Conservation (phyloP, 768 basidiomycete species). For the Hypholoma sublateritium region DNA sequence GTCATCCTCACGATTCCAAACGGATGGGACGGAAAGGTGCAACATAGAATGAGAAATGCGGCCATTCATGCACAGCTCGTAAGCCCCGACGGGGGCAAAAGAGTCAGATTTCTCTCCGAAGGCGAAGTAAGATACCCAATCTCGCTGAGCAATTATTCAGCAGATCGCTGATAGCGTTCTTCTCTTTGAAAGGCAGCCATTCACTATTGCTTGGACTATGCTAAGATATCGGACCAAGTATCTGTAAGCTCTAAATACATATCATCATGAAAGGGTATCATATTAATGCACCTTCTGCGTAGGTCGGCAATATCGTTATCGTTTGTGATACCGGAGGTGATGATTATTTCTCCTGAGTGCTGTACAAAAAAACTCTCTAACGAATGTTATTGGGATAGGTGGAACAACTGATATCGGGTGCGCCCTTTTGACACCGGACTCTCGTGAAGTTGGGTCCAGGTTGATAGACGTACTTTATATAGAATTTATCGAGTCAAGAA, state of each 20-base stretch:
- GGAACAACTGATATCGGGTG: slow-evolving; percentile 18
- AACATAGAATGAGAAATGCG: slow-evolving; percentile 22
- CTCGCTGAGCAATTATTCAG: too few species aligned
- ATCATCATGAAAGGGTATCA: background rate
- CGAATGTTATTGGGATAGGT: background rate
- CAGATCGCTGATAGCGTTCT: background rate
- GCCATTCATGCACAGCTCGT: slow-evolving; percentile 22
- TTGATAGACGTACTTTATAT: background rate
- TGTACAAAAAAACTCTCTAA: too few species aligned
- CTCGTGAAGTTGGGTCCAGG: background rate
- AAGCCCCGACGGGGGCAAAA: background rate
- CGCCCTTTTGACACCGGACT: background rate
- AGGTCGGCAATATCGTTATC: slow-evolving; percentile 21
- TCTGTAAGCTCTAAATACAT: background rate
- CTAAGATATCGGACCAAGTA: background rate
- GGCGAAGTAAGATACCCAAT: slow-evolving; percentile 13
- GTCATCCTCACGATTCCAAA: slow-evolving; percentile 25
- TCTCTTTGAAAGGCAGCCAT: slow-evolving; percentile 15
- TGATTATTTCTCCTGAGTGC: slow-evolving; percentile 1
- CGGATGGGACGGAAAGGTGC: slow-evolving; percentile 23
- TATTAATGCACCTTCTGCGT: background rate
- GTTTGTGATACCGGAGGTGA: slow-evolving; percentile 33
- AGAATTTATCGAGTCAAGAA: background rate
- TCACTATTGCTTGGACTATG: slow-evolving; percentile 12
- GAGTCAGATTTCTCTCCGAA: slow-evolving; percentile 24